Evolutionary conservation across 495 filamentous ascomycete species (phyloP).

Genomic region (Copromyces sp.): DNA sequence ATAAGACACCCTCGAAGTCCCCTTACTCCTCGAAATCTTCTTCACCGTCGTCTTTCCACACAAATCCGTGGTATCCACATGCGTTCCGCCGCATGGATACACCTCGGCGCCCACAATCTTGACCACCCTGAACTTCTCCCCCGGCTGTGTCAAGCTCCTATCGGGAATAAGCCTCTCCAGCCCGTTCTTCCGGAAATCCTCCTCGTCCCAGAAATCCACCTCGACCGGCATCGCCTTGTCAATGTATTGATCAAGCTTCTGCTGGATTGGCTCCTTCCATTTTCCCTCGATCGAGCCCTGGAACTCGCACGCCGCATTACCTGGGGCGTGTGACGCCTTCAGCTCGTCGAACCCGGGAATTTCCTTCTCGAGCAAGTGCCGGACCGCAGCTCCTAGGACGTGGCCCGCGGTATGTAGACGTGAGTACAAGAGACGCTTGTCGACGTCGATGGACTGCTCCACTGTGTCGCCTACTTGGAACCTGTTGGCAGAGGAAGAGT

Average conservation of each 20-base stretch:
- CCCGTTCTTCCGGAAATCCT: conserved; percentile 35
- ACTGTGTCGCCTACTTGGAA: conserved; percentile 32
- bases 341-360: conserved; percentile 44
- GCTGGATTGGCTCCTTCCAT: conserved; percentile 48
- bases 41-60: conserved; percentile 46
- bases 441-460: conserved; percentile 41
- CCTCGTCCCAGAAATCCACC: conserved; percentile 50
- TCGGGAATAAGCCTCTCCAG: conserved; percentile 42
- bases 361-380: conserved; percentile 40
- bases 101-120: conserved; percentile 47
- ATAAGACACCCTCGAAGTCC: conserved; percentile 46
- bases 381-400: conserved; percentile 48
- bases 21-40: conserved; percentile 50
- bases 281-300: conserved; percentile 48
- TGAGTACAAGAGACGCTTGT: conserved; percentile 46
- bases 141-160: conserved; percentile 28
- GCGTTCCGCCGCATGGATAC: conserved; percentile 58
- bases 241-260: conserved; percentile 40
- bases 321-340: conserved; percentile 55
- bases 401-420: conserved; percentile 57
- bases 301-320: conserved; percentile 49
- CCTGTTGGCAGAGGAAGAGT: conserved; percentile 1
- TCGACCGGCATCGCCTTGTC: conserved; percentile 40
- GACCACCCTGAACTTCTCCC: conserved; percentile 43
- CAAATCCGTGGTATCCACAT: conserved; percentile 43